phyloP scores from a whole-genome alignment of 495 filamentous ascomycete species.

The Trichoderma gamsii region DNA sequence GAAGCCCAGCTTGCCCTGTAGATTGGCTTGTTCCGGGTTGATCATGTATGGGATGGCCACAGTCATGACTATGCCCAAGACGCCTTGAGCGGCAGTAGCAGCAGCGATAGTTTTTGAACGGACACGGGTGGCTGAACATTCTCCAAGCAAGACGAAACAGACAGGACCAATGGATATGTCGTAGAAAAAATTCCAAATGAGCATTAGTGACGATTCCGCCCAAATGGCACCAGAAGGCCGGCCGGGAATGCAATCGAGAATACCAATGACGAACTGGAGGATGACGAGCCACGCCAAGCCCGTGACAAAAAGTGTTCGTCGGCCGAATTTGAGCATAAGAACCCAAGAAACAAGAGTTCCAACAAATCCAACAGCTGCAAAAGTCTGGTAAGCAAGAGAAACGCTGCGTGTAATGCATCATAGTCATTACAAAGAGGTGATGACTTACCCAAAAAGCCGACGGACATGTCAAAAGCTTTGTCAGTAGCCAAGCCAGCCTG shows the following conservation, averaged over 20 bases:
- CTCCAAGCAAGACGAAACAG: constrained; percentile 47
- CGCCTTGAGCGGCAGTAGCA: constrained; percentile 30
- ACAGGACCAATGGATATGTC: constrained; percentile 41
- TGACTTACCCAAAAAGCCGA: background rate
- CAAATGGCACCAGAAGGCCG: constrained; percentile 34
- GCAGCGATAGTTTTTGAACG: constrained; percentile 46
- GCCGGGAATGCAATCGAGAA: constrained; percentile 17
- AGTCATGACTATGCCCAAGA: constrained; percentile 25
- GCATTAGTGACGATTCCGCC: constrained; percentile 36
- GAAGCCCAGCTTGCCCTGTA: constrained; percentile 35
- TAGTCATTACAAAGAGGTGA: background rate
- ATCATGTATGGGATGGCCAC: constrained; percentile 39
- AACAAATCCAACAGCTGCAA: background rate
- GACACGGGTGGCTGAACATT: constrained; percentile 44
- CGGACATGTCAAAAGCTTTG: constrained; percentile 37
- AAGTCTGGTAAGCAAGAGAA: background rate
- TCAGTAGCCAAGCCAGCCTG: constrained; percentile 56
- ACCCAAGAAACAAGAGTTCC: constrained; percentile 28
- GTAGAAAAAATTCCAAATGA: constrained; percentile 40
- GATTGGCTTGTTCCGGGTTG: constrained; percentile 40
- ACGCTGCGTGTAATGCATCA: background rate
- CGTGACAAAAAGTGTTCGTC: constrained; percentile 37
- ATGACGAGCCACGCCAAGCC: constrained; percentile 28
- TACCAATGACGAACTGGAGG: constrained; percentile 32
- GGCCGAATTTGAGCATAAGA: constrained; percentile 33